These are phyloP conservation scores for Coniochaeta prunicola DNA, from an alignment of 2,329 filamentous ascomycete genomes.

Conservation along the genomic window DNA sequence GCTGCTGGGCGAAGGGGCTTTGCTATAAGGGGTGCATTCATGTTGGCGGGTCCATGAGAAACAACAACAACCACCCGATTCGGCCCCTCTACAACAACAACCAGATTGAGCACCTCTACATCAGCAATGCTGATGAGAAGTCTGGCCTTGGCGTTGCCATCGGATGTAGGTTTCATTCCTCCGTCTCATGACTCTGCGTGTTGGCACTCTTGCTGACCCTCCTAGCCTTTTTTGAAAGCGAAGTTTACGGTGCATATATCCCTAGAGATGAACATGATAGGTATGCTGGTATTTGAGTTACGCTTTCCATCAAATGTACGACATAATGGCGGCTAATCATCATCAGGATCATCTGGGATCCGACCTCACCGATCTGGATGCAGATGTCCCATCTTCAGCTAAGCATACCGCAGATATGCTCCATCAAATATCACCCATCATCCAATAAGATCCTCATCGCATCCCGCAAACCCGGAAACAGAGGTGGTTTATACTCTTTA, in stretches of 20 bases:
- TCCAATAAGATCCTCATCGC: slow-evolving; percentile 35
- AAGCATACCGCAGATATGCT: slow-evolving; percentile 28
- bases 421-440: slow-evolving; percentile 38
- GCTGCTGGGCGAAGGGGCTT: slow-evolving; percentile 16
- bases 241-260: slow-evolving; percentile 32
- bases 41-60: slow-evolving; percentile 14
- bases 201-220: neutral
- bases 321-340: neutral
- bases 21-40: slow-evolving; percentile 23
- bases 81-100: neutral
- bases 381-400: neutral
- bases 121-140: neutral
- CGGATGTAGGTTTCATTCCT: neutral
- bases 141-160: slow-evolving; percentile 7
- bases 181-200: slow-evolving; percentile 7
- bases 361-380: neutral
- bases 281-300: slow-evolving; percentile 20
- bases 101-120: neutral
- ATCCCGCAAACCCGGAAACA: slow-evolving; percentile 24
- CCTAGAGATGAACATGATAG: slow-evolving; percentile 33
- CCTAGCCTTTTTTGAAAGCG: slow-evolving; percentile 25
- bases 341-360: slow-evolving; percentile 6
- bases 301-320: too few species aligned
- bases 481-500: slow-evolving; percentile 27
- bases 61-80: slow-evolving; percentile 23